Conservation (phyloP, 306 rosid genomes). For the Prunus mume region DNA sequence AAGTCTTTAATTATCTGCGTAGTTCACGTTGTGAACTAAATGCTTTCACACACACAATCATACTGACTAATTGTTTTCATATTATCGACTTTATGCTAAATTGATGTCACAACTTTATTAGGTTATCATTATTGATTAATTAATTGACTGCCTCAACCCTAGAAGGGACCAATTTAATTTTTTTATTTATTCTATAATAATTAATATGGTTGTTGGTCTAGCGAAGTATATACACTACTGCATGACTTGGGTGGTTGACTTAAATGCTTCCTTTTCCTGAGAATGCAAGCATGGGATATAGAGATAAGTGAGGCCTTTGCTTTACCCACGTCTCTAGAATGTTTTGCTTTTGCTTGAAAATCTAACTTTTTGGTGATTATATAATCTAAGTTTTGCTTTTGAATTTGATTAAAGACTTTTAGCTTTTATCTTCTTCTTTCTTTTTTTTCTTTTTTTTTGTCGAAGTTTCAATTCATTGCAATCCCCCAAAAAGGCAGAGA, state of each 20-base stretch:
- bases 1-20: too few relatives aligned
- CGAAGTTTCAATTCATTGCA: too few relatives aligned
- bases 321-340: too few relatives aligned
- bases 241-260: neutral
- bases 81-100: neutral
- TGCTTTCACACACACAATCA: neutral
- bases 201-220: neutral
- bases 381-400: too few relatives aligned
- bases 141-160: neutral
- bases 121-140: neutral
- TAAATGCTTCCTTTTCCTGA: neutral
- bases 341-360: too few relatives aligned
- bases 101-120: neutral
- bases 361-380: too few relatives aligned
- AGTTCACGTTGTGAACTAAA: neutral
- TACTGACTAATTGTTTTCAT: neutral
- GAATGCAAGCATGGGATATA: neutral
- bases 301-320: too few relatives aligned
- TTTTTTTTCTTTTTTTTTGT: too few relatives aligned
- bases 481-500: rapidly evolving
- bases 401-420: too few relatives aligned
- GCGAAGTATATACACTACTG: neutral
- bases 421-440: too few relatives aligned
- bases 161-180: neutral
- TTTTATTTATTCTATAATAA: neutral